Evolutionary conservation across 495 filamentous ascomycete genomes (phyloP).

Genomic region (Stereocaulon alpinum): DNA sequence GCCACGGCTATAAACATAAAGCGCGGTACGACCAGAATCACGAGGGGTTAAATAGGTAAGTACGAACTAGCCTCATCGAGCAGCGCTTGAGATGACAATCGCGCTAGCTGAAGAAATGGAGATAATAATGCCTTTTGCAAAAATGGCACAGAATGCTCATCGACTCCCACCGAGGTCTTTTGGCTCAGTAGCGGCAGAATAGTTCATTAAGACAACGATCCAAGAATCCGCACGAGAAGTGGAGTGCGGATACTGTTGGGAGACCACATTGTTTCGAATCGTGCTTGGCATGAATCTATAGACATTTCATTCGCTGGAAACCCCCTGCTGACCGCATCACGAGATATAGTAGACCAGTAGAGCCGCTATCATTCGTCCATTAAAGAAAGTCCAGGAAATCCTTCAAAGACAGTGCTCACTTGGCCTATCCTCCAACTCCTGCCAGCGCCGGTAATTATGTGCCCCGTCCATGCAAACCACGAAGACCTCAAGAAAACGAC

Average conservation of each 20-base stretch:
- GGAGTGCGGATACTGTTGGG: background rate
- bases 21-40: background rate
- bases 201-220: background rate
- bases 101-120: background rate
- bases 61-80: background rate
- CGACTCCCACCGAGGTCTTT: background rate
- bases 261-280: background rate
- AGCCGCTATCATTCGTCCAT: too few species aligned
- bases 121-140: background rate
- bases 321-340: too few species aligned
- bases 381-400: too few species aligned
- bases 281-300: background rate
- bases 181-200: background rate
- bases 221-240: background rate
- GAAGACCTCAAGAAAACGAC: slow-evolving; percentile 58
- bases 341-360: too few species aligned
- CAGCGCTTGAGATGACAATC: background rate
- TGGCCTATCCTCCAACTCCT: background rate
- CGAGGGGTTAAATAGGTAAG: background rate
- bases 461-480: background rate
- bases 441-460: background rate
- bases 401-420: background rate
- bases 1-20: background rate
- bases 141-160: background rate
- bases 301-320: too few species aligned